Conservation (phyloP, 2,329 filamentous ascomycete genomes). For the Tolypocladium paradoxum region DNA sequence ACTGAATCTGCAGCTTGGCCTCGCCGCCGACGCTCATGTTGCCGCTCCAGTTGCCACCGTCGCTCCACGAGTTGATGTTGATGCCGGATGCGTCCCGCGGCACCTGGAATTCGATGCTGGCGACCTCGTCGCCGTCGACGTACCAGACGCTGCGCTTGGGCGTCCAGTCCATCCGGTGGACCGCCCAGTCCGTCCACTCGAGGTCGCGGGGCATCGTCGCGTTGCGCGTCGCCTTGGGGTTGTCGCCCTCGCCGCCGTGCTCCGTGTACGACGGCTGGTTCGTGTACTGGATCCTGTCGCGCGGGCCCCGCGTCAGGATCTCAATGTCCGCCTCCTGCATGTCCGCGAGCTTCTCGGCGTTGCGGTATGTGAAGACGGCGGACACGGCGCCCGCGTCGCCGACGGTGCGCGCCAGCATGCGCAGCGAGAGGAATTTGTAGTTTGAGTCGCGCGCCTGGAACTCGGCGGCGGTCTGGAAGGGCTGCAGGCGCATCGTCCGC, state of each 20-base stretch:
- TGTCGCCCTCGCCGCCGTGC: conserved; percentile 27
- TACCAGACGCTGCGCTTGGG: conserved; percentile 43
- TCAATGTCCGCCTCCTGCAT: conserved; percentile 44
- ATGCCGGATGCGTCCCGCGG: conserved; percentile 41
- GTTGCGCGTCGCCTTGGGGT: conserved; percentile 36
- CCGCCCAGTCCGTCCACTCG: conserved; percentile 44
- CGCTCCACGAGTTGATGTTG: conserved; percentile 50
- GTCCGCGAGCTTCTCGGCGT: conserved; percentile 20
- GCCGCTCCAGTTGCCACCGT: conserved; percentile 49
- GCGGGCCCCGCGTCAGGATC: conserved; percentile 36
- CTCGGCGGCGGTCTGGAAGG: conserved; percentile 37
- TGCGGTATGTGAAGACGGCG: conserved; percentile 42
- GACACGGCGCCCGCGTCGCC: conserved; percentile 38
- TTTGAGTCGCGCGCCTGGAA: conserved; percentile 25
- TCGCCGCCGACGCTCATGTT: conserved; percentile 40
- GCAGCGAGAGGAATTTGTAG: conserved; percentile 25
- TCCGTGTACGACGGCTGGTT: conserved; percentile 44
- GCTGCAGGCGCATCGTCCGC: conserved; percentile 30
- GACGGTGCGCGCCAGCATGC: conserved; percentile 39
- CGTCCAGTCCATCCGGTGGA: conserved; percentile 51
- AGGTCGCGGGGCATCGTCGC: conserved; percentile 31
- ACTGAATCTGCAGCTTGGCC: conserved; percentile 49
- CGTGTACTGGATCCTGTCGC: conserved; percentile 40
- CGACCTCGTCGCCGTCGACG: conserved; percentile 37
- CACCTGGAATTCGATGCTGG: conserved; percentile 43